A percentile compares a stretch with the other conserved stretches of the same genome.
These are phyloP conservation scores for Cadophora malorum DNA, from an alignment of 2,329 filamentous ascomycete genomes.

Conservation along the genomic window DNA sequence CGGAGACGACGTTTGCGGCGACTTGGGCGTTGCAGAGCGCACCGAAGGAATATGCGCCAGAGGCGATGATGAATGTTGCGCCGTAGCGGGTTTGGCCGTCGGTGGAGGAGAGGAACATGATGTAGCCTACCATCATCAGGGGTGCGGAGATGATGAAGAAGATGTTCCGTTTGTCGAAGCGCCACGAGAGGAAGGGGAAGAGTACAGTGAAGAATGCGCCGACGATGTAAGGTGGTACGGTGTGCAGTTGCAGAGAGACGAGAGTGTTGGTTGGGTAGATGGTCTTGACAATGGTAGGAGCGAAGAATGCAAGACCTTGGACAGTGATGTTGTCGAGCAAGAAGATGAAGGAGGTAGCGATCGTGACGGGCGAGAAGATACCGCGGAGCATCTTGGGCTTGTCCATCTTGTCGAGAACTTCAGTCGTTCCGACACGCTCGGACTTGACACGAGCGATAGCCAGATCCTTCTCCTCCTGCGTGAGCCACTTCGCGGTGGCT, in stretches of 20 bases:
- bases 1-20: constrained; percentile 73
- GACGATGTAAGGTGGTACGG: constrained; percentile 73
- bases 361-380: constrained; percentile 67
- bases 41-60: constrained; percentile 67
- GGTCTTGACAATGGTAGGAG: constrained; percentile 71
- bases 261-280: constrained; percentile 67
- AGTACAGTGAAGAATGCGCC: constrained; percentile 71
- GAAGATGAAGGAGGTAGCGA: constrained; percentile 58
- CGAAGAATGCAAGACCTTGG: constrained; percentile 73
- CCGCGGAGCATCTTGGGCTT: constrained; percentile 63
- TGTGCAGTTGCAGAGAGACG: constrained; percentile 71
- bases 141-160: constrained; percentile 67
- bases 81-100: constrained; percentile 65
- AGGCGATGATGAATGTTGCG: constrained; percentile 72
- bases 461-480: constrained; percentile 68
- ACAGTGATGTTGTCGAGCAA: constrained; percentile 64
- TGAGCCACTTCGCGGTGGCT: constrained; percentile 70
- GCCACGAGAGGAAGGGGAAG: constrained; percentile 67
- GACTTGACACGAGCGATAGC: constrained; percentile 72
- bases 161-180: constrained; percentile 62
- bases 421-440: constrained; percentile 66
- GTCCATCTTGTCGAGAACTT: constrained; percentile 69
- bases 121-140: constrained; percentile 71
- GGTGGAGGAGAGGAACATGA: constrained; percentile 69
- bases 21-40: constrained; percentile 71